Percentiles rank a stretch among this genome's conserved stretches.
Evolutionary conservation across 1,139 yeast species (phyloP).

Genomic region (Taiozyma onychis): DNA sequence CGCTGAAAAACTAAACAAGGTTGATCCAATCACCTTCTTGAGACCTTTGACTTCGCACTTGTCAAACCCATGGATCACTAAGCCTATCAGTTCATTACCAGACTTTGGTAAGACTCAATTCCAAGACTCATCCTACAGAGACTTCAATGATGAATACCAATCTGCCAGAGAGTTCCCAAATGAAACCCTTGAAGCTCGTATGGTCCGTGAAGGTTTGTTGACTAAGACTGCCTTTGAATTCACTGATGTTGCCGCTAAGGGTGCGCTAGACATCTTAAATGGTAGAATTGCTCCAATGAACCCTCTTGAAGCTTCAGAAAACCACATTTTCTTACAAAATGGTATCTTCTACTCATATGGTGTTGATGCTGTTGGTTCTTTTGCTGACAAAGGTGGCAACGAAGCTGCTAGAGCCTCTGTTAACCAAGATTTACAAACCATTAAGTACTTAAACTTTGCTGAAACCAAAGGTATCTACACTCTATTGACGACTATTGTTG

Average conservation of each 20-base stretch:
- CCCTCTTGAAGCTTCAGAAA: conserved; percentile 55
- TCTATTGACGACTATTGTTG: conserved; percentile 77
- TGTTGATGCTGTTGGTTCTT: conserved; percentile 65
- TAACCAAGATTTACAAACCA: conserved; percentile 71
- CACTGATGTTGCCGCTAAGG: conserved; percentile 66
- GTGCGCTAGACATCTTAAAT: conserved; percentile 70
- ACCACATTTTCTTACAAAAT: conserved; percentile 68
- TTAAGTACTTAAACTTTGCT: conserved; percentile 61
- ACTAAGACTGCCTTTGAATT: conserved; percentile 76
- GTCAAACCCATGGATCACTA: conserved; percentile 68
- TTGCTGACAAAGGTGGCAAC: conserved; percentile 66
- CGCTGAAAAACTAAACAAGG: conserved; percentile 35
- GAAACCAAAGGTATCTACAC: conserved; percentile 63
- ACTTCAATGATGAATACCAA: conserved; percentile 92
- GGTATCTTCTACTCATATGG: conserved; percentile 87
- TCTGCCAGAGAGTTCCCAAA: conserved; percentile 67
- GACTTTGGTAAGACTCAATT: conserved; percentile 63
- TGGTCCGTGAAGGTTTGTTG: conserved; percentile 70
- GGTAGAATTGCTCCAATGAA: conserved; percentile 80
- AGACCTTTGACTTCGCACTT: conserved; percentile 57
- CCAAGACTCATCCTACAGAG: conserved; percentile 50
- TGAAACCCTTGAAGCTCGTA: conserved; percentile 54
- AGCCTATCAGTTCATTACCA: conserved; percentile 32
- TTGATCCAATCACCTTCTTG: conserved; percentile 51
- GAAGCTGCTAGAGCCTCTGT: conserved; percentile 83